Base-by-base conservation (phyloP, 192 early-diverging fungal genomes). In the Backusella tuberculispora region DNA sequence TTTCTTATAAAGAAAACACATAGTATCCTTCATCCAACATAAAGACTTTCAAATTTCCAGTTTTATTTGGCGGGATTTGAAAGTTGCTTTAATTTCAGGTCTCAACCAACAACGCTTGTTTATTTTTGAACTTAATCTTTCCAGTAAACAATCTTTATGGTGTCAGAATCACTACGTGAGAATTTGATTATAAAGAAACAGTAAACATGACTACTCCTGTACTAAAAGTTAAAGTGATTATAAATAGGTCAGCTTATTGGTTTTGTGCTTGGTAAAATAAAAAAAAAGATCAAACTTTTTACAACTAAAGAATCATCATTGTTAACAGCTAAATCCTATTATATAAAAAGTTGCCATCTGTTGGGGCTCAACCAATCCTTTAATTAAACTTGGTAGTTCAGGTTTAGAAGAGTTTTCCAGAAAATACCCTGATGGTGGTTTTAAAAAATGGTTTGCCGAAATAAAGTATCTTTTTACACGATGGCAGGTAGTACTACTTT, bases 341-440 rank as follows among this genome's bases (percentile, higher is more conserved):
- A 53, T 56, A 41, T 15, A 42, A 3, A 17, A 21, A 79, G 94
- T 95, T 14, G 93, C 95, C 0, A 72, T 96, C 15, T 97, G 94
- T 76, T 99, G 97, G 97, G 97, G 97, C 15, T 91, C 91, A 70
- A 98, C 97, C 7, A 99, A 99, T 76, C 96, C 96, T 2, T 96
- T 99, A 76, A 95, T 99, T 75, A 97, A 97, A 82, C 83, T 84
- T 24, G 97, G 95, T 13, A 94, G 90, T 65, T 74, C 74, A 38
- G 97, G 95, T 10, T 80, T 99, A n/a, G 93, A 96, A 47, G 66
- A 77, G 9, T 86, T 98, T 48, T 79, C 77, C 8, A 46, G 38
- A 0, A 34, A 72, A 34, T 76, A 82, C 45, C 81, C 81, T 41
- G 66, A 82, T 15, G 81, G 77, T 46, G 81, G 81, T 63, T 64